Evolutionary conservation across 2,329 filamentous ascomycete species (phyloP).

Genomic region (Colletotrichum chlorophyti): DNA sequence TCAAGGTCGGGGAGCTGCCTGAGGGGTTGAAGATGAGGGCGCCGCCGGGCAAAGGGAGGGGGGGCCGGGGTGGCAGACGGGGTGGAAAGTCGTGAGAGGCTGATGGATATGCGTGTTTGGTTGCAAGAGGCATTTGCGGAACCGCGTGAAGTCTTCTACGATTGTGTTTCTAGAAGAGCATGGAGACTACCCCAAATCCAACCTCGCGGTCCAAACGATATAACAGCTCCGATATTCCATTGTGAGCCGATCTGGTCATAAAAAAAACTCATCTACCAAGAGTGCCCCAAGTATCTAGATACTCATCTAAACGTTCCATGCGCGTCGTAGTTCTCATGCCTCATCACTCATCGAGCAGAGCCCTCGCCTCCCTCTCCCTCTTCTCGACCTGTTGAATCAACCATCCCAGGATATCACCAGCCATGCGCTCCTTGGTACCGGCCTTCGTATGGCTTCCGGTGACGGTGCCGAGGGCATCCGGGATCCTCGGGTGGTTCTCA

Average conservation of each 20-base stretch:
- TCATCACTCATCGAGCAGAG: not conserved
- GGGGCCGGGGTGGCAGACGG: conserved; percentile 44
- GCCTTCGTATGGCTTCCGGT: conserved; percentile 39
- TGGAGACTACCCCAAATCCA: too few relatives aligned
- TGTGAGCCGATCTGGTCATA: too few relatives aligned
- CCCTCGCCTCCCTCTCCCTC: conserved; percentile 22
- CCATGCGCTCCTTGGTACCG: conserved; percentile 45
- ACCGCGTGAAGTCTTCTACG: too few relatives aligned
- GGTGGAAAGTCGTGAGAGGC: conserved; percentile 30
- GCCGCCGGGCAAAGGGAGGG: conserved; percentile 56
- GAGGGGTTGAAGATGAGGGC: conserved; percentile 56
- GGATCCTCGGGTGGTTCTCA: conserved; percentile 36
- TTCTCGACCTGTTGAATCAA: conserved; percentile 35
- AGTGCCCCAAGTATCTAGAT: too few relatives aligned
- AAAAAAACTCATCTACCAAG: too few relatives aligned
- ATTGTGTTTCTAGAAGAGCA: not conserved
- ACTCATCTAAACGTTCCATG: too few relatives aligned
- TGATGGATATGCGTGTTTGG: too few relatives aligned
- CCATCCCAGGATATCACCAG: conserved; percentile 45
- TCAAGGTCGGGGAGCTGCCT: conserved; percentile 72
- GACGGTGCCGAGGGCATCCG: conserved; percentile 42
- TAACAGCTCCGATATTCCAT: too few relatives aligned
- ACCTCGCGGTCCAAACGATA: too few relatives aligned
- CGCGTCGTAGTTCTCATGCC: too few relatives aligned
- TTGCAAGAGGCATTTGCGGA: too few relatives aligned